Evolutionary conservation across 495 filamentous ascomycete species (phyloP), one percentile per base, ranked within the genome.

Genomic region (Daldinia decipiens): DNA sequence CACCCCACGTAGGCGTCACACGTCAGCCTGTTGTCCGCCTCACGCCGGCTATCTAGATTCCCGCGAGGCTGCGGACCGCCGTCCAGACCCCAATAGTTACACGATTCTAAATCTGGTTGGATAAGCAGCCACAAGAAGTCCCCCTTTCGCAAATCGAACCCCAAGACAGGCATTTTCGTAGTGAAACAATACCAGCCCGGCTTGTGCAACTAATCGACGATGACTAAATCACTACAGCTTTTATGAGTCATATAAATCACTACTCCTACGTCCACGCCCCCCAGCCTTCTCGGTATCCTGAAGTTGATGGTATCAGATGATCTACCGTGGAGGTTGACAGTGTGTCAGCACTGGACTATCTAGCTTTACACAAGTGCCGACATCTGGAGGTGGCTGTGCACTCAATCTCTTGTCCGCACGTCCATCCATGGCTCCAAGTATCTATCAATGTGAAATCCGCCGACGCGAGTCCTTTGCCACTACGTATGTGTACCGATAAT

Each of bases 301-400:
- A 67, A 50, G 38, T 51, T n/a, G 34, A 57, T 3, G 59, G 39
- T 31, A 53, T 59, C 54, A 64, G 40, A 63, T 51, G 34, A 50
- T 39, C 15, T 34, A 19, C 55, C 51, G 31, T 5, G 51, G 19
- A 40, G 13, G 38, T 53, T 5, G 31, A 64, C 69, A 72, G 64
- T 72, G 59, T 31, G 21, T 38, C 39, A 50, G n/a, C 59, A 67
- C 65, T 72, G 60, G 60, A 60, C 21, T 12, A 9, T 38, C 17
- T 21, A 65, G 50, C 54, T 54, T 31, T 15, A 40, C 15, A 34
- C 29, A 40, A 60, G 17, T 29, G 55, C 39, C 54, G 40, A 64
- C 60, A 43, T 61, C 52, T 72, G 65, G 70, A 64, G 70, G 64
- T 68, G 70, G 70, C 65, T 68, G 70, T 68, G 70, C 59, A 57